A percentile compares a stretch with the other conserved stretches of the same genome.
Conservation (phyloP, 306 rosid species). For the Canavalia gladiata region DNA sequence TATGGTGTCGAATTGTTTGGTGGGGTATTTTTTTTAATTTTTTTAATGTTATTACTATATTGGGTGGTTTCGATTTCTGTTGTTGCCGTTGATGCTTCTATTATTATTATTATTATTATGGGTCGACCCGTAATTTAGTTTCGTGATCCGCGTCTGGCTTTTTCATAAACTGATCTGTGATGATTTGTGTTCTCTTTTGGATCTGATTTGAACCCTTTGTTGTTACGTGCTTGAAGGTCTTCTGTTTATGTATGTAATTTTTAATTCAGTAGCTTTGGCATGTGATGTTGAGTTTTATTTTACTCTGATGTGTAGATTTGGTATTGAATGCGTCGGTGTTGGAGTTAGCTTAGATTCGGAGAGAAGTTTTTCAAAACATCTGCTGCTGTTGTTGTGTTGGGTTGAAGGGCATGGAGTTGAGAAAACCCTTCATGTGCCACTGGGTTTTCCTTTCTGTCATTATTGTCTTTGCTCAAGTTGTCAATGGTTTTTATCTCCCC, state of each 20-base stretch:
- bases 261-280: not conserved
- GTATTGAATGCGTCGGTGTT: conserved; percentile 37
- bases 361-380: conserved; percentile 8
- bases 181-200: not conserved
- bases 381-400: conserved; percentile 37
- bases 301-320: conserved; percentile 52
- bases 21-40: not conserved
- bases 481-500: conserved; percentile 75
- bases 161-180: not conserved
- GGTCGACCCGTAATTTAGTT: not conserved
- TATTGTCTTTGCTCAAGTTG: conserved; percentile 43
- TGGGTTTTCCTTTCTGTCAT: conserved; percentile 53
- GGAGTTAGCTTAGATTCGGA: conserved; percentile 46
- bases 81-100: not conserved
- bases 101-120: not conserved
- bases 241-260: not conserved
- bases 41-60: not conserved
- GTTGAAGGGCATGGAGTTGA: conserved; percentile 56
- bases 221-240: not conserved
- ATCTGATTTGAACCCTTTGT: conserved; percentile 29
- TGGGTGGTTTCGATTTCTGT: not conserved
- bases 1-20: not conserved
- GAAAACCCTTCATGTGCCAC: conserved; percentile 30
- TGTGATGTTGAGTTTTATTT: conserved; percentile 21
- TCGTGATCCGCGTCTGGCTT: not conserved